Evolutionary conservation across 495 filamentous ascomycete genomes (phyloP), one percentile per base, ranked within the genome.

Genomic region (Penicillium pulvis): DNA sequence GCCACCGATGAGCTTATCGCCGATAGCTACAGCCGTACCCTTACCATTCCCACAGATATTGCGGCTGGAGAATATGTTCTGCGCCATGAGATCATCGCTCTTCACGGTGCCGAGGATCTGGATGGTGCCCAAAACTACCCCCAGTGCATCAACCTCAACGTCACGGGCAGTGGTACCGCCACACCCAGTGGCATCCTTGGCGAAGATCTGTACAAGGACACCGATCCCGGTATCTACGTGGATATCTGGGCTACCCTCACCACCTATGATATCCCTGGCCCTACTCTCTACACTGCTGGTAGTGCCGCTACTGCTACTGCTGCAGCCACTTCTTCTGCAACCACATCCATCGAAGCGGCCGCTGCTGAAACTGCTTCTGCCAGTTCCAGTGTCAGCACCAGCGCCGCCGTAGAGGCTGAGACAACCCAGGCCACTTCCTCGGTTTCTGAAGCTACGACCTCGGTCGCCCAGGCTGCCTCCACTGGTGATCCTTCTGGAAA

Each of bases 81-180:
- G 30, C 86, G 89, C n/a, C 86, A 90, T 65, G 89, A 92, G 70
- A 86, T 91, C 61, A 87, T 91, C 53, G 88, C 86, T 17, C 82
- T 91, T 8, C 88, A 91, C 76, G 76, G 79, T 20, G 87, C 83
- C 10, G 77, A 69, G 17, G 62, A 72, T 26, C 59, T 65, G 16
- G 75, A 85, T 62, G 87, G 87, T 49, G 87, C 88, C 0, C 89
- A 92, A 79, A 83, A 83, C 67, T 92, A 91, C 63, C 88, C 88
- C 14, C 80, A 88, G 61, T 92, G 89, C 75, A 75, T 90, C 70
- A 91, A 90, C 77, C 71, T 91, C 36, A 78, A 85, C 55, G 75
- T 93, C 55, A 84, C 83, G 3, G 87, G 89, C 50, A 62, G 71
- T 30, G 89, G 87, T 23, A 79, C 76, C 43, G 79, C 74, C 55